Evolutionary conservation across 768 basidiomycete genomes (phyloP).

Genomic region (Pluteus cervinus): DNA sequence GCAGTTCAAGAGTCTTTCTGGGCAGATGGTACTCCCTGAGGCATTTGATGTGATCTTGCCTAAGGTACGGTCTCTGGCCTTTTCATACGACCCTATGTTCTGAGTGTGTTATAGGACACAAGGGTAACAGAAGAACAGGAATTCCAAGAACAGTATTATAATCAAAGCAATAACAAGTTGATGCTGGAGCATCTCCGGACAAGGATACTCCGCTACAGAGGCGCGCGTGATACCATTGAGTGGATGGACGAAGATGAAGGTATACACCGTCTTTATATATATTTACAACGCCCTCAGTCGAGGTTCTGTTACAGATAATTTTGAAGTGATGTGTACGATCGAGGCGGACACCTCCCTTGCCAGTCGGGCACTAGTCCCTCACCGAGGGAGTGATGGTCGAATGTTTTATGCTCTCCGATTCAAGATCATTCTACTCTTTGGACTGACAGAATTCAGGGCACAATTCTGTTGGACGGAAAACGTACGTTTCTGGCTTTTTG

Average conservation of each 20-base stretch:
- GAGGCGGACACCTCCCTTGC: constrained; percentile 5
- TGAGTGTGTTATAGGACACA: constrained; percentile 12
- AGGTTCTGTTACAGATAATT: constrained; percentile 4
- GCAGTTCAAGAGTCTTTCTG: neutral
- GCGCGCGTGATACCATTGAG: constrained; percentile 14
- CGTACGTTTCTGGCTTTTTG: no score
- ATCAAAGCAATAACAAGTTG: no score
- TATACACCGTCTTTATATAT: no score
- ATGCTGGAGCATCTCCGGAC: no score
- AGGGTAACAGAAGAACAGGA: constrained; percentile 15
- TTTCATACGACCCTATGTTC: no score
- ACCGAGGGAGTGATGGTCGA: constrained; percentile 5
- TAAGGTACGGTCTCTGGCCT: no score
- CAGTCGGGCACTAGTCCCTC: constrained; percentile 3
- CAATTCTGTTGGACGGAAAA: no score
- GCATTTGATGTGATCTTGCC: constrained; percentile 4
- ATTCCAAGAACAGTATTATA: constrained; percentile 12
- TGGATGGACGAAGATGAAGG: constrained; percentile 24
- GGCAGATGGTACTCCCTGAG: constrained; percentile 1
- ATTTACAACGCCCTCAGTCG: no score
- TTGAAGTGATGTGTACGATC: constrained; percentile 4
- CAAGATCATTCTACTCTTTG: constrained; percentile 13
- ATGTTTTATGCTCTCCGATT: constrained; percentile 12
- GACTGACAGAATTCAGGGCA: no score
- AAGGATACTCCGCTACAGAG: constrained; percentile 21